Conservation (phyloP, 1,284 basidiomycete genomes). For the Ceratobasidium sp. region DNA sequence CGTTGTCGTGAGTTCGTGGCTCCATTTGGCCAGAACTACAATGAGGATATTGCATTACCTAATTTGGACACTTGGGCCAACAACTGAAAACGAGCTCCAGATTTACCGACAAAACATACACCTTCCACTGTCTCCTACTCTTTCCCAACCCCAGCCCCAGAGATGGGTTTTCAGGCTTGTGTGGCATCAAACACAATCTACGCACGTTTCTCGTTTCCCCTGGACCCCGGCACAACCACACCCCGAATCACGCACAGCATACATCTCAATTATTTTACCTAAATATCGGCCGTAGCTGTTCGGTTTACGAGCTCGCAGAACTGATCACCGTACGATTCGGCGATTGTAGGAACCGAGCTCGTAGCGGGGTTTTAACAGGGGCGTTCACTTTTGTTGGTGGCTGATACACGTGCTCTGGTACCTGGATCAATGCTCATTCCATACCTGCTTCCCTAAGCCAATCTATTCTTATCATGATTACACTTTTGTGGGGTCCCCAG, state of each 20-base stretch:
- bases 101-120: not conserved
- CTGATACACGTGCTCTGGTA: not conserved
- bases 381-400: not conserved
- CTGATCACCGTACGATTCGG: slow-evolving; percentile 11
- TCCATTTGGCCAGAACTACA: not conserved
- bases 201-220: slow-evolving; percentile 10
- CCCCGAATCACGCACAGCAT: no score
- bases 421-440: no score
- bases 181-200: not conserved
- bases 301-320: not conserved
- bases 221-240: not conserved
- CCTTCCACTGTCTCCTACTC: no score
- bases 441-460: no score
- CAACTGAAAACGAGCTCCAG: not conserved
- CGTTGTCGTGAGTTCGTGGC: not conserved
- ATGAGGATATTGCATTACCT: not conserved
- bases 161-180: not conserved
- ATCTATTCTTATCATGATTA: no score
- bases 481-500: no score
- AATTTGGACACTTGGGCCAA: slow-evolving; percentile 1
- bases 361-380: slow-evolving; percentile 3
- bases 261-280: not conserved
- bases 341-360: slow-evolving; percentile 1
- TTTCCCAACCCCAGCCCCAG: not conserved
- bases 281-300: not conserved